Conservation (phyloP, 2,329 filamentous ascomycete genomes). For the Allantophomopsis cytisporea region DNA sequence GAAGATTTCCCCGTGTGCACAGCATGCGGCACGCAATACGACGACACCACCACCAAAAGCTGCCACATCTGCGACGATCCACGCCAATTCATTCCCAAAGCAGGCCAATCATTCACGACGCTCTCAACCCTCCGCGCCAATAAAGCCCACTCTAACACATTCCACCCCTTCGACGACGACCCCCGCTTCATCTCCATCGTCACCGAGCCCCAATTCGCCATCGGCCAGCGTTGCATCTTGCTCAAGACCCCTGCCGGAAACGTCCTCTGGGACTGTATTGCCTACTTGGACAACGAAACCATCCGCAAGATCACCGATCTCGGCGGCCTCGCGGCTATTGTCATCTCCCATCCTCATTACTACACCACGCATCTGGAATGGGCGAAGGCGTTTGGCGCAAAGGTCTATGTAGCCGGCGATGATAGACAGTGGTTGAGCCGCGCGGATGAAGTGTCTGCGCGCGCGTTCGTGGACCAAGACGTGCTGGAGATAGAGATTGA, state of each 20-base stretch:
- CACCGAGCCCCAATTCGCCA: constrained; percentile 48
- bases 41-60: constrained; percentile 31
- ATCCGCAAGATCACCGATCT: constrained; percentile 38
- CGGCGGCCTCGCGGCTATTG: constrained; percentile 58
- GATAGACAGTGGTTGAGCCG: constrained; percentile 52
- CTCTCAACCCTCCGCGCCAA: constrained; percentile 27
- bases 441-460: constrained; percentile 21
- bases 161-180: constrained; percentile 31
- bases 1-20: constrained; percentile 40
- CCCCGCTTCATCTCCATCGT: constrained; percentile 29
- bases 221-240: constrained; percentile 63
- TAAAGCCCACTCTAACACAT: constrained; percentile 35
- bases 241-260: constrained; percentile 54
- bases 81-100: constrained; percentile 52
- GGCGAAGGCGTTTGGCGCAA: constrained; percentile 54
- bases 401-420: constrained; percentile 52
- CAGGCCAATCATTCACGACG: constrained; percentile 53
- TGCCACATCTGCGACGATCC: constrained; percentile 66
- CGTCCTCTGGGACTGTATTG: constrained; percentile 68
- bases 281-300: constrained; percentile 53
- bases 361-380: constrained; percentile 67
- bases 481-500: constrained; percentile 25
- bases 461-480: constrained; percentile 29
- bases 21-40: constrained; percentile 59
- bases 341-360: constrained; percentile 72